A percentile compares a stretch with the other conserved stretches of the same genome.
phyloP scores from a whole-genome alignment of 371 early-diverging fungal genomes.

The Rhizomucor miehei region DNA sequence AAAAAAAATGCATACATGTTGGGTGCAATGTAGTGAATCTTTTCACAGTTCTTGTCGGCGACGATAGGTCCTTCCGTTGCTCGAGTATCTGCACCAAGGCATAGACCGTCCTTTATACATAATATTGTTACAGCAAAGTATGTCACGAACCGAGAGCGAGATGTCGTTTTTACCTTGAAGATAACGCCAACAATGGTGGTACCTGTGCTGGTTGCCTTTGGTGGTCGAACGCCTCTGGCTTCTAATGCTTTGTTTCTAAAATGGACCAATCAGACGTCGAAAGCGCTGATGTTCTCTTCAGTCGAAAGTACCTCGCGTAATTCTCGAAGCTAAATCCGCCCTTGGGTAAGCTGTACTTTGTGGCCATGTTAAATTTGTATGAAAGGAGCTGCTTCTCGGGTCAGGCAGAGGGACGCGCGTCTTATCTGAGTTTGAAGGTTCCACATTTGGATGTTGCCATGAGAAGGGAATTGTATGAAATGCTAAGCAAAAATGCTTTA shows the following conservation, averaged over 20 bases:
- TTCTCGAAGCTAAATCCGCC: slow-evolving; percentile 88
- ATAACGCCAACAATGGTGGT: slow-evolving; percentile 97
- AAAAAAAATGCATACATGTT: slow-evolving; percentile 71
- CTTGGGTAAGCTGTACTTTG: slow-evolving; percentile 34
- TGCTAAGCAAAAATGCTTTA: too few species aligned
- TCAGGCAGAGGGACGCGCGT: too few species aligned
- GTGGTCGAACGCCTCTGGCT: slow-evolving; percentile 75
- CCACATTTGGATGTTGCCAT: too few species aligned
- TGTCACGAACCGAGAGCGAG: neutral
- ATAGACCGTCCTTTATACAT: slow-evolving; percentile 80
- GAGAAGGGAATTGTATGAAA: too few species aligned
- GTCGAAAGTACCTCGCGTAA: slow-evolving; percentile 61
- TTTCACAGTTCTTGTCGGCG: slow-evolving; percentile 99
- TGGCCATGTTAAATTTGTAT: slow-evolving; percentile 25
- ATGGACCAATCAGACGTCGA: neutral
- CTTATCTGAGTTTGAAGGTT: too few species aligned
- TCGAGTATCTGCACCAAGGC: slow-evolving; percentile 99
- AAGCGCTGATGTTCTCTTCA: too few species aligned
- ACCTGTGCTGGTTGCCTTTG: slow-evolving; percentile 96
- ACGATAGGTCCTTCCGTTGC: slow-evolving; percentile 99
- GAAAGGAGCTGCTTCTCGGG: too few species aligned
- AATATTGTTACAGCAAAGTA: neutral
- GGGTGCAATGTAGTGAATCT: slow-evolving; percentile 98
- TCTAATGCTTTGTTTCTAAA: slow-evolving; percentile 71
- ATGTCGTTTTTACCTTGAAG: slow-evolving; percentile 73